phyloP scores from a whole-genome alignment of 306 rosid species.

The Senna tora region DNA sequence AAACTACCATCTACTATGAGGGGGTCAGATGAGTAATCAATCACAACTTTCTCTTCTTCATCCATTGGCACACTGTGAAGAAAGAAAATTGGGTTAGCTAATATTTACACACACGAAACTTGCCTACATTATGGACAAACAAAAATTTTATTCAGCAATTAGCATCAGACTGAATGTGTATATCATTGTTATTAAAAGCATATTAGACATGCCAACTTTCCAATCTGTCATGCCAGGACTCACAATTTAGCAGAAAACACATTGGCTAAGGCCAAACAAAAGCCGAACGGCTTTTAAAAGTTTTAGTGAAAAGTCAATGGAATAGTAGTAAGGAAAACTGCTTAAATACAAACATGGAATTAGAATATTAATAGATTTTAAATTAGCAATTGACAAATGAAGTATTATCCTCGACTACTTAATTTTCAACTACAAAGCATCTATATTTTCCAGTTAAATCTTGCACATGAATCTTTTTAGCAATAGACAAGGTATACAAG shows the following conservation, averaged over 20 bases:
- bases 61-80: slow-evolving; percentile 88
- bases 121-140: slow-evolving; percentile 1
- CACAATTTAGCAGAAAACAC: not conserved
- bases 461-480: not conserved
- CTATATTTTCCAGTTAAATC: not conserved
- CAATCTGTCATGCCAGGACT: not conserved
- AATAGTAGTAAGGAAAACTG: not conserved
- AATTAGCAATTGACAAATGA: too few relatives aligned
- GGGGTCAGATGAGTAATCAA: slow-evolving; percentile 84
- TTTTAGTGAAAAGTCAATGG: not conserved
- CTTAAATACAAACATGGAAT: not conserved
- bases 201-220: not conserved
- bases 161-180: not conserved
- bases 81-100: slow-evolving; percentile 29
- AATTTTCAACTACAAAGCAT: too few relatives aligned
- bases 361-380: not conserved
- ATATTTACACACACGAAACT: not conserved
- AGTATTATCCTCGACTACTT: too few relatives aligned
- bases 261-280: slow-evolving; percentile 3
- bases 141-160: slow-evolving; percentile 10
- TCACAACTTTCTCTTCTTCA: slow-evolving; percentile 76
- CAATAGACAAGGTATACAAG: not conserved
- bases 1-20: slow-evolving; percentile 64
- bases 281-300: not conserved
- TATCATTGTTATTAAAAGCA: not conserved